Evolutionary conservation across 1,139 yeast genomes (phyloP).

Genomic region (Hemisphaericaspora xylanilytica): DNA sequence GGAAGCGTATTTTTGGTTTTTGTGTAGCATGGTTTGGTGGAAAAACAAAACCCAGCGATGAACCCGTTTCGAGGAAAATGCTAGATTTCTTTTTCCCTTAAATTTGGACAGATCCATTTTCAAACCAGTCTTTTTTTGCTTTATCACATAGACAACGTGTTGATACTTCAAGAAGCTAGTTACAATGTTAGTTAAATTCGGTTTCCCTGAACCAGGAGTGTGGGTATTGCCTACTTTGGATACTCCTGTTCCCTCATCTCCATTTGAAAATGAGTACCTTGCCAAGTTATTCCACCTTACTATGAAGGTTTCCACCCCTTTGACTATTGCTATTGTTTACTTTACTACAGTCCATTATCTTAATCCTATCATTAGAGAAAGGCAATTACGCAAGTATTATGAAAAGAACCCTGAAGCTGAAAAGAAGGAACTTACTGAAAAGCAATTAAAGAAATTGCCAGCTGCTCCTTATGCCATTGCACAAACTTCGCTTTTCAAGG

Average conservation of each 20-base stretch:
- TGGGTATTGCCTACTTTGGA: constrained; percentile 33
- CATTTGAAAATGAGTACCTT: constrained; percentile 31
- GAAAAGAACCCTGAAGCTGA: constrained; percentile 10
- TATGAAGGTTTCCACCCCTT: constrained; percentile 48
- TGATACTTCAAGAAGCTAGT: neutral
- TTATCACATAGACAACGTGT: neutral
- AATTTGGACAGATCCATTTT: too few species aligned
- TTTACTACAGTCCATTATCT: constrained; percentile 57
- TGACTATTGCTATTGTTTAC: constrained; percentile 59
- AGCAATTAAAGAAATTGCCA: constrained; percentile 31
- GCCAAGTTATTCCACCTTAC: constrained; percentile 27
- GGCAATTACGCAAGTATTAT: constrained; percentile 31
- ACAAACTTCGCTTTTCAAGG: constrained; percentile 45
- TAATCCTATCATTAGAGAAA: constrained; percentile 41
- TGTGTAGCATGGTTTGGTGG: too few species aligned
- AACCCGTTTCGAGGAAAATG: too few species aligned
- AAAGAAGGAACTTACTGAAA: constrained; percentile 7
- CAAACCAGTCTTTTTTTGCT: constrained; percentile 4
- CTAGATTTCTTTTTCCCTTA: too few species aligned
- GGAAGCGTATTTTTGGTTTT: too few species aligned
- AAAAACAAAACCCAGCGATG: too few species aligned
- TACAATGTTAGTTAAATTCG: constrained; percentile 29
- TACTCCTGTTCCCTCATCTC: constrained; percentile 36
- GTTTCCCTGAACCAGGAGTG: constrained; percentile 35
- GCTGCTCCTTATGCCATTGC: constrained; percentile 58